Evolutionary conservation across 352 stramenopile genomes (phyloP).

Genomic region (Phytophthora lateralis): DNA sequence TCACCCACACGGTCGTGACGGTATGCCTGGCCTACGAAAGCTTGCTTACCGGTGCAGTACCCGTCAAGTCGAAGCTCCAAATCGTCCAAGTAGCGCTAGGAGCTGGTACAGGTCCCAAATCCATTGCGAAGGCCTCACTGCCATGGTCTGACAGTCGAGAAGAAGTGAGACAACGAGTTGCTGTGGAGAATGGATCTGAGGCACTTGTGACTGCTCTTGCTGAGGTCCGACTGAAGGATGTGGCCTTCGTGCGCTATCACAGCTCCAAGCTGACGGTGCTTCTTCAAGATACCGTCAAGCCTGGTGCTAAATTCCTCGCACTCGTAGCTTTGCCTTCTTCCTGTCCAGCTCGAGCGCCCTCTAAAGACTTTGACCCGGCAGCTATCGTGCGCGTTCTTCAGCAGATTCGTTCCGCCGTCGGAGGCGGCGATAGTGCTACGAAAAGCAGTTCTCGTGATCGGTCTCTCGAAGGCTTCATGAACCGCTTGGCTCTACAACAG

Average conservation of each 20-base stretch:
- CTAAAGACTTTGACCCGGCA: slow-evolving; percentile 14
- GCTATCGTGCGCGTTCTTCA: slow-evolving; percentile 50
- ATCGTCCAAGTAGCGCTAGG: slow-evolving; percentile 67
- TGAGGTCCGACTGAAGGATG: slow-evolving; percentile 55
- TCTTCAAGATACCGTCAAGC: slow-evolving; percentile 78
- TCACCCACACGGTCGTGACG: slow-evolving; percentile 74
- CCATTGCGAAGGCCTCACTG: slow-evolving; percentile 9
- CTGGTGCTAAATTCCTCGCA: slow-evolving; percentile 56
- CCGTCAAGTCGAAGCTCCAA: slow-evolving; percentile 71
- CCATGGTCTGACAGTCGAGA: slow-evolving; percentile 42
- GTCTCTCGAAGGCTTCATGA: slow-evolving; percentile 73
- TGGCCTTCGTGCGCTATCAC: slow-evolving; percentile 76
- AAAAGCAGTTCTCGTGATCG: slow-evolving; percentile 40
- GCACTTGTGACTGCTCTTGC: slow-evolving; percentile 60
- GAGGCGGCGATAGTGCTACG: slow-evolving; percentile 15
- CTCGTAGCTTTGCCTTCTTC: slow-evolving; percentile 45
- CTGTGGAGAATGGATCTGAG: slow-evolving; percentile 61
- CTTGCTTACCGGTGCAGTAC: slow-evolving; percentile 38
- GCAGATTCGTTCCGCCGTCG: slow-evolving; percentile 48
- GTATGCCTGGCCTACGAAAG: slow-evolving; percentile 65
- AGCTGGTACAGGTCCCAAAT: slow-evolving; percentile 4
- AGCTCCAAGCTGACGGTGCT: slow-evolving; percentile 81
- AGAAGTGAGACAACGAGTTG: slow-evolving; percentile 54
- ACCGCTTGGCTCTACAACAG: slow-evolving; percentile 52
- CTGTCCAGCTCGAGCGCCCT: background rate